Evolutionary conservation across 2,329 filamentous ascomycete species (phyloP).

Genomic region (Pseudopithomyces maydicus): DNA sequence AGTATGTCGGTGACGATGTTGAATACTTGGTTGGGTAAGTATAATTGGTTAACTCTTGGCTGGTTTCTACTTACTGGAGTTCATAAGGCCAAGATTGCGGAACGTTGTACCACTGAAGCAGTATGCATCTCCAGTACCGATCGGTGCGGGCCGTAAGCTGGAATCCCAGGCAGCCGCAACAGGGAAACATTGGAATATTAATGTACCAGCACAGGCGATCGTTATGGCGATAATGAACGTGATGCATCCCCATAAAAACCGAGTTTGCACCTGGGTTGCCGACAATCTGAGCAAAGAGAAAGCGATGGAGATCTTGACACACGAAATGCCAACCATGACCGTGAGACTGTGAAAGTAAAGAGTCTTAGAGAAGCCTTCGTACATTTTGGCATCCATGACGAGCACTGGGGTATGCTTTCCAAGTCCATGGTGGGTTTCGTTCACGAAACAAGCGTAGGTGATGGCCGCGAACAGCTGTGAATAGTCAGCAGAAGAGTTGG

Average conservation of each 20-base stretch:
- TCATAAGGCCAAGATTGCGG: constrained; percentile 53
- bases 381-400: constrained; percentile 29
- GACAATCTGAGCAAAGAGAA: constrained; percentile 53
- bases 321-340: constrained; percentile 51
- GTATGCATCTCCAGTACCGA: constrained; percentile 38
- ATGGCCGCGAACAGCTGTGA: constrained; percentile 18
- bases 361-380: constrained; percentile 46
- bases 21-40: constrained; percentile 30
- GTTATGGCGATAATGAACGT: constrained; percentile 51
- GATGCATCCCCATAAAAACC: constrained; percentile 50
- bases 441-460: constrained; percentile 49
- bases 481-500: constrained; percentile 1
- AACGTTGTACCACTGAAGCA: constrained; percentile 52
- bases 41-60: neutral
- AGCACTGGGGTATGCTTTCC: constrained; percentile 53
- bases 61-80: constrained; percentile 44
- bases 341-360: constrained; percentile 53
- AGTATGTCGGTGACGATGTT: constrained; percentile 49
- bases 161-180: constrained; percentile 53
- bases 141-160: constrained; percentile 34
- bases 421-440: constrained; percentile 35
- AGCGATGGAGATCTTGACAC: constrained; percentile 56
- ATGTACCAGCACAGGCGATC: constrained; percentile 50
- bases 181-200: constrained; percentile 56
- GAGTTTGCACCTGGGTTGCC: constrained; percentile 30